Evolutionary conservation across 2,329 filamentous ascomycete species (phyloP).

Genomic region (Sarocladiaceae sp.): DNA sequence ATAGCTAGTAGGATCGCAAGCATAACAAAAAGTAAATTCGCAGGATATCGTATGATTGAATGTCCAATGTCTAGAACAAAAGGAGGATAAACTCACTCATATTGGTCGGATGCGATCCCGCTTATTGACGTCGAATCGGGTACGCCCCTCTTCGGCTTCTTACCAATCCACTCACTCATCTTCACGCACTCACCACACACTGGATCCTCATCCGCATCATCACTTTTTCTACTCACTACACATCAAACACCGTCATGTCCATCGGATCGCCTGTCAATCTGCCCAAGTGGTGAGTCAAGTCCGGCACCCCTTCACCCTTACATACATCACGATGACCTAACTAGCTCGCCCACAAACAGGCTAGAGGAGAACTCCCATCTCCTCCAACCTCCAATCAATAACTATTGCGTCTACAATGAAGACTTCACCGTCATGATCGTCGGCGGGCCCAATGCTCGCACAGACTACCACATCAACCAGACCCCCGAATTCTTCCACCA

Average conservation of each 20-base stretch:
- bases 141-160: too few species aligned
- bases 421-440: conserved; percentile 88
- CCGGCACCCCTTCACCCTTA: neutral
- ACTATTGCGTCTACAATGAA: conserved; percentile 92
- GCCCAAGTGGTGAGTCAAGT: conserved; percentile 53
- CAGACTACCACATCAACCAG: conserved; percentile 97
- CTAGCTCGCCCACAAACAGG: conserved; percentile 45
- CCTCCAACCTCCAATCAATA: conserved; percentile 90
- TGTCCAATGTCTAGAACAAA: too few species aligned
- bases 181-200: too few species aligned
- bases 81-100: too few species aligned
- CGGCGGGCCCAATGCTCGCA: conserved; percentile 90
- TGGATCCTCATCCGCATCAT: too few species aligned
- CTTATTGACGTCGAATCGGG: too few species aligned
- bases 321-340: conserved; percentile 10
- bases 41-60: too few species aligned
- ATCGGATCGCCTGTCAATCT: conserved; percentile 49
- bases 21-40: too few species aligned
- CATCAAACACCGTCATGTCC: neutral
- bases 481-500: conserved; percentile 99
- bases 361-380: conserved; percentile 88
- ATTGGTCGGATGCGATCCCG: too few species aligned
- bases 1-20: too few species aligned
- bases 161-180: too few species aligned
- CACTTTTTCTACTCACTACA: too few species aligned